Base-by-base conservation (phyloP, 495 filamentous ascomycete genomes). In the Aspergillus leporis region DNA sequence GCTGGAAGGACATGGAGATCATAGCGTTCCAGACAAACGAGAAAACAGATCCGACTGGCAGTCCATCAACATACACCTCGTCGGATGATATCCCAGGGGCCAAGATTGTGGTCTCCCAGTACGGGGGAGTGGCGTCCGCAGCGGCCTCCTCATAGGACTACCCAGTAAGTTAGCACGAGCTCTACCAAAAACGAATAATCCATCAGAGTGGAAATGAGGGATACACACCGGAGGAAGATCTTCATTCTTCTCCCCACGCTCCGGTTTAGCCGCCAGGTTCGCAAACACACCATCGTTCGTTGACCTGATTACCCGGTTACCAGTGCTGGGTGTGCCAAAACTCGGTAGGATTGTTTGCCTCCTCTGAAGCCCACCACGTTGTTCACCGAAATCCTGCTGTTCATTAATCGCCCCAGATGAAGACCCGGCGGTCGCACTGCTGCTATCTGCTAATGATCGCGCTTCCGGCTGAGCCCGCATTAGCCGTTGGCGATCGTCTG, bases 141-240 rank as follows among this genome's bases (percentile, higher is more conserved):
- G 94, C 94, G 7, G 94, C 94, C 86, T 97, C 92, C 82, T 98
- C 95, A 77, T 98, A 98, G 21, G 93, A 91, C 92, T 98, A 67
- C 12, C 66, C 22, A 59, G 53, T 49, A 18, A n/a, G 19, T 47
- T 47, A 47, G 43, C 43, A 9, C 19, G 8, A 10, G 19, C 8
- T 47, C 19, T 5, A 47, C 13, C 69, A 58, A 69, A n/a, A 7
- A 56, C 40, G 41, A 18, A 16, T 21, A 36, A 45, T 9, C 34
- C 19, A 34, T 38, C 34, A 22, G n/a, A 49, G 21, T 4, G 12
- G 43, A n/a, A 22, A 47, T 12, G 25, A 58, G 45, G 19, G 28
- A 30, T 55, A 21, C 90, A 61, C 86, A 96, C 93, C 52, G 94
- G 94, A 79, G 94, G 94, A 68, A 90, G 81, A 74, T 98, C 93